phyloP scores from a whole-genome alignment of 2,329 filamentous ascomycete species.

The Lasiodiplodia sp. region DNA sequence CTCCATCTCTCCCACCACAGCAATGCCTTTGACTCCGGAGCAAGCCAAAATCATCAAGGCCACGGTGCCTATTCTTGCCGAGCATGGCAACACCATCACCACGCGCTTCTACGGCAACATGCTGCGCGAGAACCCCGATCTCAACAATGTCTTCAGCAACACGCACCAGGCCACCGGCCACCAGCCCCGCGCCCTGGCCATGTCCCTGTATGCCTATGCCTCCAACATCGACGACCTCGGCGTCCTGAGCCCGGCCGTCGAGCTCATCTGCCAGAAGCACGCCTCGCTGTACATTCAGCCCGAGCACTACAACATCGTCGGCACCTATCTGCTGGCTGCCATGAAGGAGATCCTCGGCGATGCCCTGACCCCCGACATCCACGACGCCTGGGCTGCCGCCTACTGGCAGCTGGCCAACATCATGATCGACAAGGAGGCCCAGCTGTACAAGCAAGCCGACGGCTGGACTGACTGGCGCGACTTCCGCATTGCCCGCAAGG shows the following conservation, averaged over 20 bases:
- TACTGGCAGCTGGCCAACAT: slow-evolving; percentile 78
- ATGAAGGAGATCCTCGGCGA: slow-evolving; percentile 71
- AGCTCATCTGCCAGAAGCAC: slow-evolving; percentile 80
- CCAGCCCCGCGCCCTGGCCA: slow-evolving; percentile 74
- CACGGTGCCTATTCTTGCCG: slow-evolving; percentile 72
- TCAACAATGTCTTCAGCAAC: slow-evolving; percentile 75
- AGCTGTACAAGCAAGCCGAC: slow-evolving; percentile 68
- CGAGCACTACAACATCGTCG: slow-evolving; percentile 75
- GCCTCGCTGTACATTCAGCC: slow-evolving; percentile 72
- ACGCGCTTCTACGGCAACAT: slow-evolving; percentile 76
- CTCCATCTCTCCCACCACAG: background rate
- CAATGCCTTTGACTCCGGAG: slow-evolving; percentile 58
- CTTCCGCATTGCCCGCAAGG: slow-evolving; percentile 71
- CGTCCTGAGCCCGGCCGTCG: slow-evolving; percentile 62
- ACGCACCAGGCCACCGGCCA: slow-evolving; percentile 72
- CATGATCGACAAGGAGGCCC: slow-evolving; percentile 70
- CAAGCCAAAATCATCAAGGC: slow-evolving; percentile 72
- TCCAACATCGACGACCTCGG: slow-evolving; percentile 73
- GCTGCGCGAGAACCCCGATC: slow-evolving; percentile 68
- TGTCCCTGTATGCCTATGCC: slow-evolving; percentile 74
- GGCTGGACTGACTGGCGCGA: slow-evolving; percentile 72
- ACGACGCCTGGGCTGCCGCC: slow-evolving; percentile 73
- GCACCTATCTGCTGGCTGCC: slow-evolving; percentile 71
- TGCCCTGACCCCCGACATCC: slow-evolving; percentile 69
- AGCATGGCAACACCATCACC: slow-evolving; percentile 73